Evolutionary conservation across 371 early-diverging fungal species (phyloP).

Genomic region (Chytridium lagenaria): DNA sequence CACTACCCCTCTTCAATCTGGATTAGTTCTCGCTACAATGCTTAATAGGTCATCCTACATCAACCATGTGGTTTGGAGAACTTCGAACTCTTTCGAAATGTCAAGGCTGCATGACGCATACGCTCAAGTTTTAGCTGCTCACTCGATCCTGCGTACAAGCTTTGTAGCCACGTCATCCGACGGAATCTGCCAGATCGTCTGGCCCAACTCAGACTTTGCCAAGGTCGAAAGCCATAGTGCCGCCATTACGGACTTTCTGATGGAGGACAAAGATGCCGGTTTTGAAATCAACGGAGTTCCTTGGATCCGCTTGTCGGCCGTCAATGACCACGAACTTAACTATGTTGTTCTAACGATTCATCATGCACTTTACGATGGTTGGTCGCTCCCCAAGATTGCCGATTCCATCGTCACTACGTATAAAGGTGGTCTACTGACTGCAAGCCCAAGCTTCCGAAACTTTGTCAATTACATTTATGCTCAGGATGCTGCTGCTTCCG

Average conservation of each 20-base stretch:
- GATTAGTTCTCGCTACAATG: conserved; percentile 28
- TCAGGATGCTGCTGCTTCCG: background rate
- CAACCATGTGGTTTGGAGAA: conserved; percentile 21
- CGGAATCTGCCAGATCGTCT: background rate
- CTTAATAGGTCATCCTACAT: conserved; percentile 31
- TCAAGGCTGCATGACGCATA: background rate
- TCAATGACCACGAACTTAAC: background rate
- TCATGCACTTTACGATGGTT: conserved; percentile 49
- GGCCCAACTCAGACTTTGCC: background rate
- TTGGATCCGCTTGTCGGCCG: conserved; percentile 14
- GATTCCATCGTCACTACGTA: background rate
- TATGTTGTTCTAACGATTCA: conserved; percentile 40
- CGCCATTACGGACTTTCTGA: background rate
- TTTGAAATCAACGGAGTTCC: background rate
- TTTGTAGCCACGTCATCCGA: background rate
- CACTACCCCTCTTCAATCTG: conserved; percentile 27
- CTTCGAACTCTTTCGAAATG: conserved; percentile 12
- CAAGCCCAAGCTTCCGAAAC: background rate
- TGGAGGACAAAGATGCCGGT: conserved; percentile 13
- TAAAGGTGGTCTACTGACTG: background rate
- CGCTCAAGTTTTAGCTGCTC: background rate
- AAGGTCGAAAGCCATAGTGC: background rate
- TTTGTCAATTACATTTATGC: background rate
- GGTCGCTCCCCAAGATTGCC: conserved; percentile 29
- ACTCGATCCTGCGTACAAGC: background rate